Conservation (phyloP, 1,139 yeast species). For the Petasospora fabianii region DNA sequence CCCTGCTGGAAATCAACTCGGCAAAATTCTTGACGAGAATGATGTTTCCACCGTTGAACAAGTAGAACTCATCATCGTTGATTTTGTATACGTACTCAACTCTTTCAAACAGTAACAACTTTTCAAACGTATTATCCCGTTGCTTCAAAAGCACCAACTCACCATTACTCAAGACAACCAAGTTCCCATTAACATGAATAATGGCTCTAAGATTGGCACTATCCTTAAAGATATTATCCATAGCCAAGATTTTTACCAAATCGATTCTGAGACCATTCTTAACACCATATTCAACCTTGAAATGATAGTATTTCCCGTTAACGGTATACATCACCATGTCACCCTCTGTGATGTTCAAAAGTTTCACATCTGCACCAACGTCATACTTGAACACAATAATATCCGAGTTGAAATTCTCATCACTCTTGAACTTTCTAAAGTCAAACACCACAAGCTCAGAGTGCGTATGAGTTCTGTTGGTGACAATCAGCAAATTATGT, state of each 20-base stretch:
- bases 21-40: constrained; percentile 29
- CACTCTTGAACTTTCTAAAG: constrained; percentile 19
- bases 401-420: constrained; percentile 23
- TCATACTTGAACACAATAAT: constrained; percentile 28
- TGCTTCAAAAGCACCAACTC: constrained; percentile 28
- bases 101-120: constrained; percentile 25
- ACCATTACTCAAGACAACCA: constrained; percentile 30
- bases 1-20: constrained; percentile 8
- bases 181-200: constrained; percentile 24
- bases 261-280: constrained; percentile 22
- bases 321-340: constrained; percentile 22
- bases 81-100: constrained; percentile 27
- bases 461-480: constrained; percentile 18
- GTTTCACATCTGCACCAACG: constrained; percentile 17
- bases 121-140: constrained; percentile 13
- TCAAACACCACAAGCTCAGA: constrained; percentile 25
- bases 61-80: constrained; percentile 23
- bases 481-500: constrained; percentile 18
- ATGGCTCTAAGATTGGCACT: constrained; percentile 18
- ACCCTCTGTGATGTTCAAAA: constrained; percentile 19
- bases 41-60: constrained; percentile 28
- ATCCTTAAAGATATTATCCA: constrained; percentile 19
- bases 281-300: constrained; percentile 15
- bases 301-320: constrained; percentile 21
- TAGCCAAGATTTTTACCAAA: constrained; percentile 20